Conservation (phyloP, 2,329 filamentous ascomycete genomes). For the Trichoderma endophyticum region DNA sequence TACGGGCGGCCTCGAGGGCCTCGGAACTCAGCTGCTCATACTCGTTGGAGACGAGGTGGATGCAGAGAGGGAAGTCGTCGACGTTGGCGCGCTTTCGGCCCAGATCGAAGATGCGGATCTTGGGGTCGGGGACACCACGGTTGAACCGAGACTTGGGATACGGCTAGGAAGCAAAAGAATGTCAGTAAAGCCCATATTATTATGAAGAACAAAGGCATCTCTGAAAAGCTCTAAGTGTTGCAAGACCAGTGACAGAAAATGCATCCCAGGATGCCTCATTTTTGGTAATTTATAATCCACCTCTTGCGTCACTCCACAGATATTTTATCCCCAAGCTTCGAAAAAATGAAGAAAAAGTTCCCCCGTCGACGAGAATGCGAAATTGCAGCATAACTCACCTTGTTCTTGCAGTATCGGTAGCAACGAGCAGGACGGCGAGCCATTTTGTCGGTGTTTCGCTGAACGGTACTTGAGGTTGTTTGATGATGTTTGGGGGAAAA, state of each 20-base stretch:
- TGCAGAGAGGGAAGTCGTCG: constrained; percentile 98
- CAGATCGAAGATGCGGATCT: constrained; percentile 97
- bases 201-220: background rate
- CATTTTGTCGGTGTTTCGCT: constrained; percentile 76
- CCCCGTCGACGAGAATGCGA: background rate
- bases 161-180: constrained; percentile 52
- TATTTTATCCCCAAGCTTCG: background rate
- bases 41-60: constrained; percentile 99
- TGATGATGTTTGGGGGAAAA: constrained; percentile 37
- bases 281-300: constrained; percentile 1
- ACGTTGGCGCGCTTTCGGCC: constrained; percentile 98
- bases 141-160: constrained; percentile 99
- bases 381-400: constrained; percentile 59
- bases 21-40: constrained; percentile 99
- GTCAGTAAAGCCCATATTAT: constrained; percentile 22
- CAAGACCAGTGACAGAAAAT: background rate
- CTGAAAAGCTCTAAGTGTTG: background rate
- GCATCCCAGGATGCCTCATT: constrained; percentile 3
- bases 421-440: constrained; percentile 98
- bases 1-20: constrained; percentile 98
- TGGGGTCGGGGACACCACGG: constrained; percentile 88
- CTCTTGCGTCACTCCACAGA: constrained; percentile 14
- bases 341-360: constrained; percentile 13
- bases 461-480: constrained; percentile 28
- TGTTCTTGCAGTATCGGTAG: constrained; percentile 99